phyloP scores from a whole-genome alignment of 2,329 filamentous ascomycete species.

The Hymenoscyphus occultus region DNA sequence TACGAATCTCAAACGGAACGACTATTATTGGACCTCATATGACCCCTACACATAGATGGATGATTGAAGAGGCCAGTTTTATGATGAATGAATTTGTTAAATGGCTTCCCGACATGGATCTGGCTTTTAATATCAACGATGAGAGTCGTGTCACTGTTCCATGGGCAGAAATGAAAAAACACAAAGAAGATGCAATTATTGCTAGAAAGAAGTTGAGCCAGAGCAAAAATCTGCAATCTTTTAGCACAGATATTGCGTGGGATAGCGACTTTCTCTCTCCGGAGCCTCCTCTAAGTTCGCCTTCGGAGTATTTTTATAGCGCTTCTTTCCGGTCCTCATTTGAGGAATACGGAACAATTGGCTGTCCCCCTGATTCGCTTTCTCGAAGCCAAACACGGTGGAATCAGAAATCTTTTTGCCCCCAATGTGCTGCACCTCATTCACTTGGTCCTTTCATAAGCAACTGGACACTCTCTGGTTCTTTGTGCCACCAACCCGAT shows the following conservation, averaged over 20 bases:
- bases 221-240: conserved; percentile 13
- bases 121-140: conserved; percentile 51
- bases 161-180: conserved; percentile 16
- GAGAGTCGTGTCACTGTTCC: conserved; percentile 47
- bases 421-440: conserved; percentile 39
- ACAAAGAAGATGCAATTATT: conserved; percentile 6
- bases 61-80: conserved; percentile 39
- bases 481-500: conserved; percentile 51
- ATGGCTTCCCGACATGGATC: conserved; percentile 50
- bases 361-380: conserved; percentile 47
- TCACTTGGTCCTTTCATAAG: conserved; percentile 22
- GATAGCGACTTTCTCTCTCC: conserved; percentile 3
- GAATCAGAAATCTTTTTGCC: conserved; percentile 39
- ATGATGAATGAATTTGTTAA: conserved; percentile 43
- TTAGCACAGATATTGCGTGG: conserved; percentile 5
- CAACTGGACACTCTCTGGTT: conserved; percentile 36
- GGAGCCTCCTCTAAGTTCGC: not conserved
- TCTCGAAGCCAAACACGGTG: conserved; percentile 42
- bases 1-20: conserved; percentile 36
- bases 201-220: conserved; percentile 14
- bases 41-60: conserved; percentile 39
- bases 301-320: conserved; percentile 41
- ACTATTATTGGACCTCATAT: conserved; percentile 36
- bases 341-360: conserved; percentile 31
- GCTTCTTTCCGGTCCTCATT: conserved; percentile 24